Evolutionary conservation across 163 green algal genomes (phyloP).

Genomic region (Scenedesmus sp.): DNA sequence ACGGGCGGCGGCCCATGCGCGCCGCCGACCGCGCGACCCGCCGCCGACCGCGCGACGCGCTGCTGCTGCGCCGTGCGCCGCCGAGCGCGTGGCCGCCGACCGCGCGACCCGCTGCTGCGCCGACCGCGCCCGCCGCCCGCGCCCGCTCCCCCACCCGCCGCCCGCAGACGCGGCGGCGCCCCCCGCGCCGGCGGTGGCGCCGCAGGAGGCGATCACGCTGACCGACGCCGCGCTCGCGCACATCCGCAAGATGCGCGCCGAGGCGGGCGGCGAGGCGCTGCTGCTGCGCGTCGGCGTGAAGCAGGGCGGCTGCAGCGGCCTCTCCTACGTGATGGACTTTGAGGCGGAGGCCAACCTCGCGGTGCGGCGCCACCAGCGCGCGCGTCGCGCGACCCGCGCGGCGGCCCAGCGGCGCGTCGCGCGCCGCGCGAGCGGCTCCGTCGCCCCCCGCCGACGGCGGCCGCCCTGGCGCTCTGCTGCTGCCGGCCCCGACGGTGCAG

Average conservation of each 20-base stretch:
- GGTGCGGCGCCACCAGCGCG: background rate
- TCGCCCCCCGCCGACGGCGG: no score
- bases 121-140: no score
- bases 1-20: no score
- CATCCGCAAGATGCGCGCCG: constrained; percentile 73
- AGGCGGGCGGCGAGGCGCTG: constrained; percentile 60
- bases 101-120: no score
- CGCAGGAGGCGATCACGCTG: constrained; percentile 63
- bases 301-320: constrained; percentile 62
- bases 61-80: no score
- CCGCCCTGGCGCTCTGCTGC: background rate
- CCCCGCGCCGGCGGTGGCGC: constrained; percentile 3
- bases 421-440: no score
- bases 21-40: no score
- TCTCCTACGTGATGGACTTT: constrained; percentile 92
- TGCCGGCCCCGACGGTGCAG: no score
- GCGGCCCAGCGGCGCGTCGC: no score
- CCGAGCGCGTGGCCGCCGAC: no score
- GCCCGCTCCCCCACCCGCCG: no score
- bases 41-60: no score
- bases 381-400: background rate
- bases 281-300: constrained; percentile 87
- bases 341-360: constrained; percentile 68
- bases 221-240: constrained; percentile 83
- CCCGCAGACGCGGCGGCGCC: background rate